Evolutionary conservation across 257 asterid species (phyloP).

Genomic region (Schizonepeta tenuifolia): DNA sequence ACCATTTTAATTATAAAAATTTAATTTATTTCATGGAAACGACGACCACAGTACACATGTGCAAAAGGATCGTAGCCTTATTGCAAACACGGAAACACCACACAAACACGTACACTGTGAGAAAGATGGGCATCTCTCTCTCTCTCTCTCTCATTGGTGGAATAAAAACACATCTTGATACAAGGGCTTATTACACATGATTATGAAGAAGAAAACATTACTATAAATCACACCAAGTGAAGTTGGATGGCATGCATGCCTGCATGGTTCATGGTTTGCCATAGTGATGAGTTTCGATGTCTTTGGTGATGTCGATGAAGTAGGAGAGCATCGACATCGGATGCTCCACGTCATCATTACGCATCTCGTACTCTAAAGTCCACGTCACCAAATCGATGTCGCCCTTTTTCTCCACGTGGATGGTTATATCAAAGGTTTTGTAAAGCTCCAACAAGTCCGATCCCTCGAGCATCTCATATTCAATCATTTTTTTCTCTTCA

Average conservation of each 20-base stretch:
- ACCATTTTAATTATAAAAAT: too few species aligned
- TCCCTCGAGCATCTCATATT: slow-evolving; percentile 1
- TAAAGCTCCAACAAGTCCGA: slow-evolving; percentile 9
- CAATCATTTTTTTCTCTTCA: slow-evolving; percentile 1
- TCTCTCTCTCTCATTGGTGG: too few species aligned
- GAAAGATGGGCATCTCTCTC: too few species aligned
- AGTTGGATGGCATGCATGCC: background rate
- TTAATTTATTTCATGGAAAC: background rate
- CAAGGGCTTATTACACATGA: background rate
- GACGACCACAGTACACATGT: background rate
- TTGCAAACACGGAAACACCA: background rate
- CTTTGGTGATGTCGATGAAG: slow-evolving; percentile 22
- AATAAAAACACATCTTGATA: background rate
- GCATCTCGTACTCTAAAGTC: slow-evolving; percentile 13
- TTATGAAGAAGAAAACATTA: background rate
- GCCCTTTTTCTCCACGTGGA: slow-evolving; percentile 4
- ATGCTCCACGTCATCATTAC: slow-evolving; percentile 14
- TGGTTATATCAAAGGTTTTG: background rate
- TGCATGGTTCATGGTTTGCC: background rate
- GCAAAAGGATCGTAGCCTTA: background rate
- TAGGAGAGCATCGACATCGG: slow-evolving; percentile 16
- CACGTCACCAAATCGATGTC: slow-evolving; percentile 19
- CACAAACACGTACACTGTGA: background rate
- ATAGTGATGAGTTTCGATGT: slow-evolving; percentile 11
- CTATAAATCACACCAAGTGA: background rate